Evolutionary conservation across 345 rosid genomes (phyloP), one percentile per base, ranked within the genome.

Genomic region (Lepidium sativum): DNA sequence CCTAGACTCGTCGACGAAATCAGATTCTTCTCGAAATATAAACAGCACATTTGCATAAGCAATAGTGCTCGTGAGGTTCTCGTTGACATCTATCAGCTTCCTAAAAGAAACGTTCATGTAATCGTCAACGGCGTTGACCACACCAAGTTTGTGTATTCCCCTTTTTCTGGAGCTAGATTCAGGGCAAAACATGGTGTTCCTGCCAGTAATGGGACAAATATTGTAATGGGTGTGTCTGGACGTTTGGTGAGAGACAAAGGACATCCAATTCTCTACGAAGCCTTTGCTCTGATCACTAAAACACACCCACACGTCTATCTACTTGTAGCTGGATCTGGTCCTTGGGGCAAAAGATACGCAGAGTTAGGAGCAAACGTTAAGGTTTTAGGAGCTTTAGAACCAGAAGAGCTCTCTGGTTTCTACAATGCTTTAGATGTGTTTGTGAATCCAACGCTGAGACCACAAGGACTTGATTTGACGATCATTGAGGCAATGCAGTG

Each of bases 51-150:
- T 13, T 79, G 86, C 52, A 82, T 81, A 40, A 86, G 97, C 81
- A 80, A 83, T 2, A 84, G 86, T 57, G 83, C 83, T 0, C 85
- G 83, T 2, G 91, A 86, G 54, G 84, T 69, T 29, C 67, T 88
- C 3, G 76, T 79, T 20, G 80, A 78, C 73, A 81, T 84, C 65
- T 86, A 91, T 31, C 91, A 81, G 65, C 76, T 84, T 13, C 86
- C 84, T 0, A 54, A 9, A 4, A 74, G 75, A 50, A 80, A 78
- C 21, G 91, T 88, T 41, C 96, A 86, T 12, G 84, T 80, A 0
- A 84, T 91, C 29, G 86, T 84, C 32, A 91, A 87, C 58, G 96
- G 97, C 1, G 91, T 86, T 10, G 91, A 91, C 50, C 77, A 74
- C 20, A 70, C 76, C 0, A 79, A 79, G 52, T 91, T 87, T 18